Conservation (phyloP, 202 grass and related monocot species). For the Carex sylvatica region DNA sequence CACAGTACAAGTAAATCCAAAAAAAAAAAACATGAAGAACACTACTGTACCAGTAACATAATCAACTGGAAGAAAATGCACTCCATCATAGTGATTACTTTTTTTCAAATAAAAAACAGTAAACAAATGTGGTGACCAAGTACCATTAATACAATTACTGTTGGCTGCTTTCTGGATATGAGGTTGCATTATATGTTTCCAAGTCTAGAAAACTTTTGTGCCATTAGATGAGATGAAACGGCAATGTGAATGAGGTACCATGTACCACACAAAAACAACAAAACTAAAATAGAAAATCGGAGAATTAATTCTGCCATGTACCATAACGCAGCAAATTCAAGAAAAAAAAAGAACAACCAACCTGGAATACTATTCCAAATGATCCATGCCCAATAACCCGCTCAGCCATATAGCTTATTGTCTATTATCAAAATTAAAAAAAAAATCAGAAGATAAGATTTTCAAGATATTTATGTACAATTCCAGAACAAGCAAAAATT, state of each 20-base stretch:
- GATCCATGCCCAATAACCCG: slow-evolving; percentile 95
- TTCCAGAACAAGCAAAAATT: neutral
- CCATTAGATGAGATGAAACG: neutral
- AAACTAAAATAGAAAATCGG: neutral
- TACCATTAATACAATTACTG: neutral
- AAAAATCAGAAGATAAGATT: neutral
- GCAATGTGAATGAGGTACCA: neutral
- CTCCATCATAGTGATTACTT: neutral
- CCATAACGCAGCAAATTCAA: neutral
- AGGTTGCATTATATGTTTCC: neutral
- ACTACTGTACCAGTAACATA: neutral
- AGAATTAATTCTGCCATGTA: neutral
- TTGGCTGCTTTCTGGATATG: neutral
- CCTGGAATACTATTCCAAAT: slow-evolving; percentile 96
- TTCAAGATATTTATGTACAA: neutral
- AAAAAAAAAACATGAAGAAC: neutral
- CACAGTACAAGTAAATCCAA: neutral
- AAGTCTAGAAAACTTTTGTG: neutral
- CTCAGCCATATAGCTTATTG: slow-evolving; percentile 98
- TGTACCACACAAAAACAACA: neutral
- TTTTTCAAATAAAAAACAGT: neutral
- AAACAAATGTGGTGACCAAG: neutral
- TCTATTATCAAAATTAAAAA: slow-evolving; percentile 49
- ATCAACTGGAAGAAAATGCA: neutral
- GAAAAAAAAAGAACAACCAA: slow-evolving; percentile 34